Base-by-base conservation (phyloP, 371 early-diverging fungal species). In the Mucor lusitanicus region DNA sequence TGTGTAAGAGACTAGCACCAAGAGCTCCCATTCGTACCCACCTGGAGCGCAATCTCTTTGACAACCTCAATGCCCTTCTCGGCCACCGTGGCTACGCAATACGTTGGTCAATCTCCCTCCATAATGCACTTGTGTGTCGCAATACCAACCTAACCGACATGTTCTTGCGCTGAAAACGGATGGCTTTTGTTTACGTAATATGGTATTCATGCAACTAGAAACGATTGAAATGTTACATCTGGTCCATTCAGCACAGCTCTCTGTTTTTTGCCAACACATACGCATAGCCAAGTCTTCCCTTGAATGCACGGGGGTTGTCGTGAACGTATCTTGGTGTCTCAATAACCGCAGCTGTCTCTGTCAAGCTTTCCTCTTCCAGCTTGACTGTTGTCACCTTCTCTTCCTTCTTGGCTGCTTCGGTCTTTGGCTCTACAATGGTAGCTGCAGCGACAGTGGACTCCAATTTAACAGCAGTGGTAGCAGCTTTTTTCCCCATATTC, bases 31-130 rank as follows among this genome's bases (percentile, higher is more conserved):
- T 50, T 23, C 50, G 0, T 15, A 3, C n/a, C 44, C 72, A 75
- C 82, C 71, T 71, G 48, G 4, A 77, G 61, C 23, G 69, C 80
- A 13, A 83, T 63, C 48, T 74, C 76, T 55, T 78, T 82, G 11
- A 74, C 76, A 72, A 70, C 79, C 1, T 81, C 84, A 28, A 77
- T 17, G 0, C 84, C 84, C 44, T 80, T 80, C 33, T 76, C 61
- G n/a, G 61, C 44, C n/a, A 81, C 59, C 0, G 82, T 83, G 37
- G 71, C 82, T 74, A 53, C 25, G 1, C 23, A 23, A 50, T 1
- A 50, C 8, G 1, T 19, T 50, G 44, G 7, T 44, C 19, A 44
- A 44, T 44, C 1, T 19, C 19, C n/a, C 0, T 27, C 2, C 11
- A 12, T 11, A 25, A 12, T 27, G 3, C 13, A 25, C 12, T 30